A percentile compares a stretch with the other conserved stretches of the same genome.
phyloP scores from a whole-genome alignment of 1,139 yeast species.

The Kurtzmaniella quercitrusa region DNA sequence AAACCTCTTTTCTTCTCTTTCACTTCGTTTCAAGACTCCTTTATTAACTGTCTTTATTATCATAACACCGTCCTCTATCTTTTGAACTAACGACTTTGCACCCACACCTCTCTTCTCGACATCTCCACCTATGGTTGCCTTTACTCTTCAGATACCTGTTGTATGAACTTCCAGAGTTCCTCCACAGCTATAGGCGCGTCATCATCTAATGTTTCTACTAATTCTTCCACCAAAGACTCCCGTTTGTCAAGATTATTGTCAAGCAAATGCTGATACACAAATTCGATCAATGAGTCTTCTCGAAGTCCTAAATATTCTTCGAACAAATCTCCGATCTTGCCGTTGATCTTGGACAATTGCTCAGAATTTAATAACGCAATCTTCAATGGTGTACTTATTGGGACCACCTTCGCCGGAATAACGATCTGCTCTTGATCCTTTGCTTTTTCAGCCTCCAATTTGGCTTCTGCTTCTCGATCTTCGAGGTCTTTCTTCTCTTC shows the following conservation, averaged over 20 bases:
- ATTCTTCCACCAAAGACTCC: constrained; percentile 35
- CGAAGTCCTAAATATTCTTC: constrained; percentile 50
- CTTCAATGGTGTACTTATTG: not conserved
- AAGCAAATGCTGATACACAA: constrained; percentile 34
- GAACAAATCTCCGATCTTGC: constrained; percentile 36
- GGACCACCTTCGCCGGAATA: not conserved
- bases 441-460: constrained; percentile 2
- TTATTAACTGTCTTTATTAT: no score
- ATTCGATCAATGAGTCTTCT: constrained; percentile 47
- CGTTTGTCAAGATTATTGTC: constrained; percentile 25
- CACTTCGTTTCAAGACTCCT: no score
- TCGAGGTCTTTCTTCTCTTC: constrained; percentile 34
- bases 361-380: not conserved
- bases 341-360: constrained; percentile 18
- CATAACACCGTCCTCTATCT: no score
- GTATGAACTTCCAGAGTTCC: constrained; percentile 26
- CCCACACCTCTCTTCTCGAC: not conserved
- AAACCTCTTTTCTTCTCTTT: no score
- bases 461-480: constrained; percentile 24
- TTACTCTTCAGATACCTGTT: not conserved
- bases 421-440: not conserved
- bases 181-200: constrained; percentile 47
- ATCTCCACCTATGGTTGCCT: no score
- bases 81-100: no score
- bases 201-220: constrained; percentile 52